These are phyloP conservation scores for Monosporascus sp. DNA, from an alignment of 2,329 filamentous ascomycete genomes.

Conservation along the genomic window DNA sequence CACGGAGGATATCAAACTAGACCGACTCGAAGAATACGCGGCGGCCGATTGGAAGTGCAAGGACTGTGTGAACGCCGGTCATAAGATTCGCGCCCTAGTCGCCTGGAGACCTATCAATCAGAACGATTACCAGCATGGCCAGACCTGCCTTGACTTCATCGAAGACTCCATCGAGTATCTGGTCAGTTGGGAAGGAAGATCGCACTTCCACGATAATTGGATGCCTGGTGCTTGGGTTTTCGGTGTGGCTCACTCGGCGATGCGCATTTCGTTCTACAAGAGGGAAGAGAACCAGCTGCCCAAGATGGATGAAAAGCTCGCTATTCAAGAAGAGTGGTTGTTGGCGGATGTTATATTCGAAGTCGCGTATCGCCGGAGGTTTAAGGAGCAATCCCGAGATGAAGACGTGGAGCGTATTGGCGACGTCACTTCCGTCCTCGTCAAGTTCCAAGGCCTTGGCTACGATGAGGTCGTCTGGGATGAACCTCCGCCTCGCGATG, in stretches of 20 bases:
- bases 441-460: slow-evolving; percentile 88
- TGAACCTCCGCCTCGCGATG: slow-evolving; percentile 62
- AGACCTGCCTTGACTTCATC: slow-evolving; percentile 49
- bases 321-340: slow-evolving; percentile 82
- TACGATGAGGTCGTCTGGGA: slow-evolving; percentile 95
- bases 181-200: slow-evolving; percentile 77
- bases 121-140: slow-evolving; percentile 48
- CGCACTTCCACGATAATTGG: slow-evolving; percentile 82
- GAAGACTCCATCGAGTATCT: slow-evolving; percentile 89
- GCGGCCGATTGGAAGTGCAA: slow-evolving; percentile 69
- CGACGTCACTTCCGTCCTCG: slow-evolving; percentile 67
- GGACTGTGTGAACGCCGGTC: slow-evolving; percentile 61
- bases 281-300: slow-evolving; percentile 59
- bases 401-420: slow-evolving; percentile 67
- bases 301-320: slow-evolving; percentile 68
- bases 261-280: slow-evolving; percentile 73
- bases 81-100: slow-evolving; percentile 72
- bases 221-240: slow-evolving; percentile 86
- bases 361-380: slow-evolving; percentile 56
- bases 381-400: slow-evolving; percentile 54
- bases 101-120: slow-evolving; percentile 76
- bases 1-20: slow-evolving; percentile 47
- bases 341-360: slow-evolving; percentile 85
- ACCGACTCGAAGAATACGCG: slow-evolving; percentile 68
- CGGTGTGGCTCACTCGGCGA: slow-evolving; percentile 58